A percentile compares a stretch with the other conserved stretches of the same genome.
These are phyloP conservation scores for Eucommia ulmoides DNA, from an alignment of 257 asterid species.

Conservation along the genomic window DNA sequence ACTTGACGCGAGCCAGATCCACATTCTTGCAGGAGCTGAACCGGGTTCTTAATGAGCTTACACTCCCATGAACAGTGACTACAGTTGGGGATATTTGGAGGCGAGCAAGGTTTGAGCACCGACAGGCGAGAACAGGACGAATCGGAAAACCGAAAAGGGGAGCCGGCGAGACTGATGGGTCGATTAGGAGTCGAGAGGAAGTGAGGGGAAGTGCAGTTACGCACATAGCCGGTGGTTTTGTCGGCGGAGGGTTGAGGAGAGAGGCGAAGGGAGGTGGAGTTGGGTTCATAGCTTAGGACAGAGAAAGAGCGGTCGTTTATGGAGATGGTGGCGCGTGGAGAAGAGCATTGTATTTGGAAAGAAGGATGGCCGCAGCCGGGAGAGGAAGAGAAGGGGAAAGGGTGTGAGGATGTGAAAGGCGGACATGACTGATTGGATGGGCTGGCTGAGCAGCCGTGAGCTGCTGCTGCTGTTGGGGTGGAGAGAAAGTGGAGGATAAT, in stretches of 20 bases:
- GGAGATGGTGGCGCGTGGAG: slow-evolving; percentile 43
- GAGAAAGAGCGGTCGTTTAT: slow-evolving; percentile 43
- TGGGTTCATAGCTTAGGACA: slow-evolving; percentile 42
- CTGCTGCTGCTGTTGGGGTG: slow-evolving; percentile 18
- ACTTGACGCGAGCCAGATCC: slow-evolving; percentile 43
- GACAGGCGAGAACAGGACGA: slow-evolving; percentile 77
- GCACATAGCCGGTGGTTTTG: slow-evolving; percentile 10
- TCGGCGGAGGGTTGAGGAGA: slow-evolving; percentile 24
- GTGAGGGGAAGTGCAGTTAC: slow-evolving; percentile 35
- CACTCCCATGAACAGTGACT: slow-evolving; percentile 64
- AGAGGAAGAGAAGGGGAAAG: slow-evolving; percentile 67
- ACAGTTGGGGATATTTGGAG: slow-evolving; percentile 59
- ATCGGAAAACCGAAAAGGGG: slow-evolving; percentile 71
- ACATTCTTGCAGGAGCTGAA: slow-evolving; percentile 49
- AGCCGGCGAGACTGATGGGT: slow-evolving; percentile 48
- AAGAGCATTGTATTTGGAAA: slow-evolving; percentile 57
- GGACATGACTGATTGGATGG: slow-evolving; percentile 28
- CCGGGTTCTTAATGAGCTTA: slow-evolving; percentile 50
- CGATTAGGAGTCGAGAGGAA: slow-evolving; percentile 26
- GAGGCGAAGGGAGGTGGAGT: slow-evolving; percentile 48
- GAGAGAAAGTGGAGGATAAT: slow-evolving; percentile 10
- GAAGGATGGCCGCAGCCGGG: slow-evolving; percentile 96
- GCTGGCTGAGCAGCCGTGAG: slow-evolving; percentile 15
- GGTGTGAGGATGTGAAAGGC: slow-evolving; percentile 54
- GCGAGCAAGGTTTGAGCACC: slow-evolving; percentile 50